Evolutionary conservation across 2,329 filamentous ascomycete species (phyloP).

Genomic region (Cercospora zeae-maydis): DNA sequence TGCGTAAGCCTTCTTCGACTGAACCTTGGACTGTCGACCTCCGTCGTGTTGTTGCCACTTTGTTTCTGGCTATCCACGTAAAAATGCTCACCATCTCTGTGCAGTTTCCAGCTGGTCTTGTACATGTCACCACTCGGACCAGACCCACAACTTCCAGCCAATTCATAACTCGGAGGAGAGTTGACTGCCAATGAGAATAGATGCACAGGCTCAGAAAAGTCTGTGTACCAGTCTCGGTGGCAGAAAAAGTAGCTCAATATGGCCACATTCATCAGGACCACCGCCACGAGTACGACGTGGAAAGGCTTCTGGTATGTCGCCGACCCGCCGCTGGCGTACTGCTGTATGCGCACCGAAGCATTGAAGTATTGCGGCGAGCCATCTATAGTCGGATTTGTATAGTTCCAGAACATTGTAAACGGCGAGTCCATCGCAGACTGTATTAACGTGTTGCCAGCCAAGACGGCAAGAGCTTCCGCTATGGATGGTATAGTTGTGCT

Average conservation of each 20-base stretch:
- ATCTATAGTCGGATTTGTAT: slow-evolving; percentile 28
- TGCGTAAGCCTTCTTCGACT: slow-evolving; percentile 26
- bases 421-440: slow-evolving; percentile 57
- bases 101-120: slow-evolving; percentile 41
- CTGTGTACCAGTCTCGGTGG: slow-evolving; percentile 63
- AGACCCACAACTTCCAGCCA: slow-evolving; percentile 56
- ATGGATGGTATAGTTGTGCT: slow-evolving; percentile 58
- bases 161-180: slow-evolving; percentile 49
- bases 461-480: slow-evolving; percentile 69
- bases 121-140: slow-evolving; percentile 53
- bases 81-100: slow-evolving; percentile 48
- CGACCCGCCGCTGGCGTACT: slow-evolving; percentile 66
- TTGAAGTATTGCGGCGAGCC: slow-evolving; percentile 60
- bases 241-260: slow-evolving; percentile 62
- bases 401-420: slow-evolving; percentile 51
- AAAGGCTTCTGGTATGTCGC: slow-evolving; percentile 62
- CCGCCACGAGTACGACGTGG: slow-evolving; percentile 61
- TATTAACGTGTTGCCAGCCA: slow-evolving; percentile 64
- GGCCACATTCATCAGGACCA: slow-evolving; percentile 64
- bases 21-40: slow-evolving; percentile 23
- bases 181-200: slow-evolving; percentile 50
- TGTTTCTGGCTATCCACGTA: slow-evolving; percentile 48
- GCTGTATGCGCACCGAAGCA: slow-evolving; percentile 59
- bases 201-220: slow-evolving; percentile 68
- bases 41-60: not conserved